Conservation (phyloP, 2,329 filamentous ascomycete species). For the Trichoderma sp. region DNA sequence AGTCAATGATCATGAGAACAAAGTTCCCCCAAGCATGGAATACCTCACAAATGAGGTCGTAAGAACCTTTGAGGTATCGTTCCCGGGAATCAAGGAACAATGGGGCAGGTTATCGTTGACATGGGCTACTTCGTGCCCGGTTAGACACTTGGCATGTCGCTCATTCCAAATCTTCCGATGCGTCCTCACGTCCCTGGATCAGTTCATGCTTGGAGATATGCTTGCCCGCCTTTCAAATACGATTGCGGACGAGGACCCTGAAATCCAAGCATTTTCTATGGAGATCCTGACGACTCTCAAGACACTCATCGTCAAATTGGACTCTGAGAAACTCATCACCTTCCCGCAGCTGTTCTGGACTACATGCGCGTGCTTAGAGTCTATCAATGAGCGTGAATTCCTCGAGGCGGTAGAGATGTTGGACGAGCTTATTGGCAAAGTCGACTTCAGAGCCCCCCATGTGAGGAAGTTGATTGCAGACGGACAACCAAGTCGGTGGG, state of each 20-base stretch:
- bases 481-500: conserved; percentile 81
- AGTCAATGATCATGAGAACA: conserved; percentile 68
- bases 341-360: conserved; percentile 98
- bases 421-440: conserved; percentile 76
- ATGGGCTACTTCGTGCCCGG: conserved; percentile 96
- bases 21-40: conserved; percentile 85
- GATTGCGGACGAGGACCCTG: conserved; percentile 88
- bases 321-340: conserved; percentile 73
- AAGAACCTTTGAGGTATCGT: conserved; percentile 78
- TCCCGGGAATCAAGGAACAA: conserved; percentile 81
- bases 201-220: conserved; percentile 96
- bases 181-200: conserved; percentile 85
- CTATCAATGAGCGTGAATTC: conserved; percentile 94
- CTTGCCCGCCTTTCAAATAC: conserved; percentile 92
- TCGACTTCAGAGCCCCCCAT: conserved; percentile 70
- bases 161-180: conserved; percentile 98
- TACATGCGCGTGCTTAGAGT: conserved; percentile 91
- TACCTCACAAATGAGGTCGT: conserved; percentile 78
- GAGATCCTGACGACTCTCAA: conserved; percentile 94
- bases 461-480: conserved; percentile 72
- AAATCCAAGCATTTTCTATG: conserved; percentile 96
- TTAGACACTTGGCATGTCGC: conserved; percentile 88
- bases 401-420: conserved; percentile 90
- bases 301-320: conserved; percentile 82
- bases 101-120: conserved; percentile 88